Evolutionary conservation across 495 filamentous ascomycete genomes (phyloP).

Genomic region (Glarea lozoyensis): DNA sequence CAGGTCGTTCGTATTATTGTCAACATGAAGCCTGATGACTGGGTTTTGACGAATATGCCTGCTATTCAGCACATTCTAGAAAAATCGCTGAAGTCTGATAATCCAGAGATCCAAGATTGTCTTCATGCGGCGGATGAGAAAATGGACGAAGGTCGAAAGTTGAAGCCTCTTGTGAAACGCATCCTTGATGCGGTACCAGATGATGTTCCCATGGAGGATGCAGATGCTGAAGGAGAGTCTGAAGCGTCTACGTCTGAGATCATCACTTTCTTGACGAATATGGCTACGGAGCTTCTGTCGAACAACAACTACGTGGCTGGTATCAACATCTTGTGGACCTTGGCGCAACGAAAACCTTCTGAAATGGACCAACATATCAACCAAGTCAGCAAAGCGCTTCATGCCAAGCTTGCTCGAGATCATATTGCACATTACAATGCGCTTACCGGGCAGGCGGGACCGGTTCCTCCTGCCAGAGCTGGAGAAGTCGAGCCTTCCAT

Average conservation of each 20-base stretch:
- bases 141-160: conserved; percentile 49
- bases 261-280: conserved; percentile 65
- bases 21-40: conserved; percentile 77
- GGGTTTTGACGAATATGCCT: conserved; percentile 68
- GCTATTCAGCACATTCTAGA: conserved; percentile 82
- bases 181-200: conserved; percentile 88
- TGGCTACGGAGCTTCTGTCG: conserved; percentile 75
- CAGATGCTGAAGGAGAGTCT: conserved; percentile 73
- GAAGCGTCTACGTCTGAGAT: conserved; percentile 67
- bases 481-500: conserved; percentile 31
- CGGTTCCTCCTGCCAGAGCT: conserved; percentile 26
- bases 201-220: conserved; percentile 78
- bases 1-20: conserved; percentile 84
- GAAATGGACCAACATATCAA: conserved; percentile 84
- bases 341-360: conserved; percentile 72
- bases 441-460: conserved; percentile 34
- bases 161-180: conserved; percentile 65
- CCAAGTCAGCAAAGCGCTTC: conserved; percentile 85
- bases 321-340: conserved; percentile 83
- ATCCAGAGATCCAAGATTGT: conserved; percentile 85
- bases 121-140: conserved; percentile 62
- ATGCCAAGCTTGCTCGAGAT: conserved; percentile 86
- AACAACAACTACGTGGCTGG: conserved; percentile 73
- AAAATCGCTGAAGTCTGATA: conserved; percentile 78
- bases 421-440: conserved; percentile 71